Evolutionary conservation across 768 basidiomycete species (phyloP).

Genomic region (Hygrophorus russula): DNA sequence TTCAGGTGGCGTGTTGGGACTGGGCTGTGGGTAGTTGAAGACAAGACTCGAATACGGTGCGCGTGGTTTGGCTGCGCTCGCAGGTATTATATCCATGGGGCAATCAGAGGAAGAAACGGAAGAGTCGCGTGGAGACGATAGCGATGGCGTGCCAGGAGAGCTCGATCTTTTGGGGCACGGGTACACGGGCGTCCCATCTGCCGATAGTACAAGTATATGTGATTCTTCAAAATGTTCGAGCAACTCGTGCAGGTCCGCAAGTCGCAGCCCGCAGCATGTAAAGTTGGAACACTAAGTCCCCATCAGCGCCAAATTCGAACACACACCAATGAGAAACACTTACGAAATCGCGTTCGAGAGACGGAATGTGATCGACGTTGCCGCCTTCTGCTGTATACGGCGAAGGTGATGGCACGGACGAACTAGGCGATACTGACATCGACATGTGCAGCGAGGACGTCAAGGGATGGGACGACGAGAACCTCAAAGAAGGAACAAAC

Average conservation of each 20-base stretch:
- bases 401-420: no score
- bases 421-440: no score
- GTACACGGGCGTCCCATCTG: conserved; percentile 22
- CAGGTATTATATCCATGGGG: not conserved
- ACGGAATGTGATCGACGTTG: conserved; percentile 16
- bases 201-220: conserved; percentile 15
- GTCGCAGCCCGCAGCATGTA: conserved; percentile 34
- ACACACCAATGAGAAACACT: conserved; percentile 9
- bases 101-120: conserved; percentile 4
- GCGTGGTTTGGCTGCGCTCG: not conserved
- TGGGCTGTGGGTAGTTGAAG: conserved; percentile 1
- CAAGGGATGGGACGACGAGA: no score
- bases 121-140: not conserved
- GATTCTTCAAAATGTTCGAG: conserved; percentile 40
- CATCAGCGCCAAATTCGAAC: no score
- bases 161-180: conserved; percentile 9
- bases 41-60: conserved; percentile 2
- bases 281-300: conserved; percentile 28
- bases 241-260: conserved; percentile 37
- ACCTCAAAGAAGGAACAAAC: no score
- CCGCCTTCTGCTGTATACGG: no score
- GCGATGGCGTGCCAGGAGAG: conserved; percentile 1
- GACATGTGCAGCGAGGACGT: no score
- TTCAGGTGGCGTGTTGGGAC: not conserved
- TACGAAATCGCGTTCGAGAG: conserved; percentile 18